phyloP scores from a whole-genome alignment of 2,329 filamentous ascomycete species.

The Fusarium denticulatum region DNA sequence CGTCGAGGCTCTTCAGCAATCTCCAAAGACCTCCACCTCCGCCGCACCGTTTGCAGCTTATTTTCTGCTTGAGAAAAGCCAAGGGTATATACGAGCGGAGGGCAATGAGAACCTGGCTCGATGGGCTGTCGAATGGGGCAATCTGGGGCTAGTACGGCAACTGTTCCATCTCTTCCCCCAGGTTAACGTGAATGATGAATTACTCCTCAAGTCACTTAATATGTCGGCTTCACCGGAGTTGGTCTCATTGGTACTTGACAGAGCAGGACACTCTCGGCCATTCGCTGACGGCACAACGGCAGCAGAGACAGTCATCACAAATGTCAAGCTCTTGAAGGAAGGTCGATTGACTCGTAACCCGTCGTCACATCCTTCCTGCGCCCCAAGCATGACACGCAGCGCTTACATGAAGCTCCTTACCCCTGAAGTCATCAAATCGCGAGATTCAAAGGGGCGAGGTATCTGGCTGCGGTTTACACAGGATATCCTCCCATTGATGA shows the following conservation, averaged over 20 bases:
- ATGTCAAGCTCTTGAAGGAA: constrained; percentile 25
- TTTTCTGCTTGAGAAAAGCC: constrained; percentile 29
- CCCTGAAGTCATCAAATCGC: constrained; percentile 32
- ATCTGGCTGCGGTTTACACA: constrained; percentile 44
- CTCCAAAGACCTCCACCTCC: background rate
- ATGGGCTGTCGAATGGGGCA: constrained; percentile 45
- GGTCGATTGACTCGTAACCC: background rate
- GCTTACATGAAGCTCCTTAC: constrained; percentile 39
- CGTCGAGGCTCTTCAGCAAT: background rate
- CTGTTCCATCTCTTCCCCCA: constrained; percentile 21
- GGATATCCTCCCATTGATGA: constrained; percentile 22
- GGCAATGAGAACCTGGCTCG: constrained; percentile 14
- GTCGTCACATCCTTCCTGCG: constrained; percentile 41
- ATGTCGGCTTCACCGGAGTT: constrained; percentile 36
- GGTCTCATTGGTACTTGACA: constrained; percentile 37
- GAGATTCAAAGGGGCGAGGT: constrained; percentile 25
- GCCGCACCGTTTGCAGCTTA: constrained; percentile 15
- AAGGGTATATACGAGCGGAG: background rate
- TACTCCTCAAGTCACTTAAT: constrained; percentile 42
- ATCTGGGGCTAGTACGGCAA: constrained; percentile 30
- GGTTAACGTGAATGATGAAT: constrained; percentile 21
- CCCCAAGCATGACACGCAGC: constrained; percentile 12
- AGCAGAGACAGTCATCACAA: constrained; percentile 46
- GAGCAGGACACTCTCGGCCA: constrained; percentile 25
- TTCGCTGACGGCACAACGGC: constrained; percentile 35